phyloP scores from a whole-genome alignment of 176 grass and related monocot species.

The Rhynchospora tenuis region DNA sequence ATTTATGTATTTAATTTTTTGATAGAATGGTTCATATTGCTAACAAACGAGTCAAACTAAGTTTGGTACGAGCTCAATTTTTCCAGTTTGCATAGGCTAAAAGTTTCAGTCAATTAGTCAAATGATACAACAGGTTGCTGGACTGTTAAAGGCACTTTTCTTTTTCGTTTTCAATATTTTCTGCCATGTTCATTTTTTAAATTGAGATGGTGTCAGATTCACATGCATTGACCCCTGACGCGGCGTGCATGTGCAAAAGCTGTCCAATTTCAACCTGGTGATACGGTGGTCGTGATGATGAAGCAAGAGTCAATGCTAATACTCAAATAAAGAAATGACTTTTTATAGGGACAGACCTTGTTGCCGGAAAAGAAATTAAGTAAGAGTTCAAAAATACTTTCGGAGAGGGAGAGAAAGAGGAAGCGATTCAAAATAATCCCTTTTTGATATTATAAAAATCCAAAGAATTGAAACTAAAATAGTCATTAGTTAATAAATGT shows the following conservation, averaged over 20 bases:
- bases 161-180: neutral
- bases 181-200: neutral
- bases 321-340: neutral
- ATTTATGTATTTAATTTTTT: neutral
- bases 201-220: neutral
- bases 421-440: too few species aligned
- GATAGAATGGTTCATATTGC: neutral
- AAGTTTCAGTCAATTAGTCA: neutral
- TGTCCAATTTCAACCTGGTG: neutral
- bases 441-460: too few species aligned
- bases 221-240: neutral
- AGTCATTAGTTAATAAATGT: too few species aligned
- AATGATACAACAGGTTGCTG: neutral
- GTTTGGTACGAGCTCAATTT: neutral
- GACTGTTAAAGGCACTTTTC: neutral
- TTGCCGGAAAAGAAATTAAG: neutral
- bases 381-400: neutral
- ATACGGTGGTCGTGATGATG: neutral
- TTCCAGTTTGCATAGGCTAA: neutral
- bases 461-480: too few species aligned
- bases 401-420: too few species aligned
- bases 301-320: neutral
- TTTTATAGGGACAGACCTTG: neutral
- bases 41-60: neutral
- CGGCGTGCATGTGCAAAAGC: conserved; percentile 14